Evolutionary conservation across 345 rosid species (phyloP), one percentile per base, ranked within the genome.

Genomic region (Ailanthus altissimus): DNA sequence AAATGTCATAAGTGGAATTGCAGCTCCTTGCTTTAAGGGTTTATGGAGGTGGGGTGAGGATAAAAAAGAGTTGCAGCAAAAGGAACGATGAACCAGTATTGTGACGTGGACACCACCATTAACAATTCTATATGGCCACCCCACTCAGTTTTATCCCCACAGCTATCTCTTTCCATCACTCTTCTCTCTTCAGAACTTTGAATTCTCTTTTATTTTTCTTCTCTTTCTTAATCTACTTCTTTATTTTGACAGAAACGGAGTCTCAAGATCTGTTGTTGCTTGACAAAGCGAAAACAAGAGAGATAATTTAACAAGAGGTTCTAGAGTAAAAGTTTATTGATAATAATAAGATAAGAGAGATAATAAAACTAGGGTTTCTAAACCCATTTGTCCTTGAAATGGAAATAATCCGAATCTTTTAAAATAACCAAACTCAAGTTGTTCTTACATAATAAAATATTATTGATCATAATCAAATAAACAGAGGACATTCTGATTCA

Each of bases 81-180:
- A 84, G 67, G 66, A 69, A 84, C 67, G 66, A 42, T 63, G 73
- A 75, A 76, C 72, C 67, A 69, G 18, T 5, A n/a, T n/a, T n/a
- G 75, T 87, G 86, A 83, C 79, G 86, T 88, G 93, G 90, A 88
- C 51, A 65, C 85, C 97, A 91, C 92, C 83, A 80, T 75, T 60
- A 13, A 14, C 2, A 25, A 7, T 16, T 16, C 47, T 67, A 71
- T 85, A 77, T 92, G 90, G 86, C 70, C 89, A 78, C 77, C 81
- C 85, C 92, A 88, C 93, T 87, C 47, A 47, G 61, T 42, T 80
- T 56, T 49, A 56, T 45, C 67, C 15, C 21, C 32, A 47, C 5
- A 11, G n/a, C 71, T 23, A 18, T 72, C 74, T 18, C 50, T 71
- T 21, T n/a, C 46, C 38, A 46, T 56, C 49, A 42, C 64, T 47